Conservation (phyloP, 768 basidiomycete species). For the Suillus sp. region DNA sequence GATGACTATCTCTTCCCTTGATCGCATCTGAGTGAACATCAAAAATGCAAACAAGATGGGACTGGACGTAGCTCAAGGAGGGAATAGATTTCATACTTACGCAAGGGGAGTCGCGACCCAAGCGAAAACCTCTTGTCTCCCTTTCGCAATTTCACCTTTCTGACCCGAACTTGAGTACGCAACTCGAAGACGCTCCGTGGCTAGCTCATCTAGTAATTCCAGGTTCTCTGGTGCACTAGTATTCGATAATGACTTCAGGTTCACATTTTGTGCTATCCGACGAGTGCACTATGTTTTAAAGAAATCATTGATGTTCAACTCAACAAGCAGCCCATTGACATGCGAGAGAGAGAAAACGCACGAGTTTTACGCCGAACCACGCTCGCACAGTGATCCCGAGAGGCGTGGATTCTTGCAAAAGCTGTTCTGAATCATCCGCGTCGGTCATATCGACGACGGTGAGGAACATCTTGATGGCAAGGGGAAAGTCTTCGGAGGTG, state of each 20-base stretch:
- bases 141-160: constrained; percentile 40
- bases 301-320: constrained; percentile 11
- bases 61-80: not conserved
- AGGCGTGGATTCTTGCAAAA: constrained; percentile 50
- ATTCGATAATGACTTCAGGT: constrained; percentile 53
- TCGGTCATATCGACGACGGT: constrained; percentile 79
- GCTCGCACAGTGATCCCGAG: constrained; percentile 63
- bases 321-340: not conserved
- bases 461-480: constrained; percentile 81
- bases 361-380: constrained; percentile 85
- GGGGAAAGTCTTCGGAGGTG: constrained; percentile 69
- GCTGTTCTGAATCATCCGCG: constrained; percentile 49
- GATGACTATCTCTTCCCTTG: not conserved
- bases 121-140: constrained; percentile 44
- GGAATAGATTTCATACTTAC: not conserved
- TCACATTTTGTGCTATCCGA: constrained; percentile 48
- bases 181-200: constrained; percentile 68
- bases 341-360: constrained; percentile 37
- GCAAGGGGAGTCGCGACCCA: constrained; percentile 40
- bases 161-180: constrained; percentile 54
- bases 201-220: constrained; percentile 65
- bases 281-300: constrained; percentile 54
- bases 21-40: not conserved
- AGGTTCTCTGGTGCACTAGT: constrained; percentile 58
- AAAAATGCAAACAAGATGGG: not conserved